phyloP scores from a whole-genome alignment of 2,329 filamentous ascomycete genomes.

The Botrytis aclada region DNA sequence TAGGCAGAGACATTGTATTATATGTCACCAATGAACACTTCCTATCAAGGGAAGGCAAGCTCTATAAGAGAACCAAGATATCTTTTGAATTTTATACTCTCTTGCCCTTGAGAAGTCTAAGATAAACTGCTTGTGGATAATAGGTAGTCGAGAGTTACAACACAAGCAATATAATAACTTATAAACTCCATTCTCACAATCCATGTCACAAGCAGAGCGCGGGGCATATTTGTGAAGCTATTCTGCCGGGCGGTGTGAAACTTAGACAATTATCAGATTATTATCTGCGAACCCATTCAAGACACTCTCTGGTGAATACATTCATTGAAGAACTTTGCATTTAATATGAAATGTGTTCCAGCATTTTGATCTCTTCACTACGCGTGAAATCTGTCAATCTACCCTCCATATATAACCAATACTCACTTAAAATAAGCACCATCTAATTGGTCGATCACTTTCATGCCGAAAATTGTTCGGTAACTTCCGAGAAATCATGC shows the following conservation, averaged over 20 bases:
- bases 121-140: background rate
- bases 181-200: background rate
- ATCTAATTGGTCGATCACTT: slow-evolving; percentile 12
- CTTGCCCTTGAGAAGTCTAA: background rate
- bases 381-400: no score
- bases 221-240: slow-evolving; percentile 6
- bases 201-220: background rate
- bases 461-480: slow-evolving; percentile 6
- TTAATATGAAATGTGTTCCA: background rate
- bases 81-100: background rate
- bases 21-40: background rate
- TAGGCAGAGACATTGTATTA: background rate
- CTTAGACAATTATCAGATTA: background rate
- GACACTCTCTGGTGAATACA: background rate
- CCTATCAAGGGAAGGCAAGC: background rate
- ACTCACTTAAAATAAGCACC: background rate
- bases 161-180: background rate
- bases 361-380: background rate
- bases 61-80: background rate
- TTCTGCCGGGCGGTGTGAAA: slow-evolving; percentile 13
- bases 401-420: background rate
- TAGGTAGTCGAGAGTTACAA: background rate
- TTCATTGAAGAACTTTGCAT: background rate
- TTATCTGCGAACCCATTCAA: background rate
- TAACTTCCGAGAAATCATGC: slow-evolving; percentile 12